phyloP scores from a whole-genome alignment of 1,284 basidiomycete genomes.

The Fomitiporia mediterranea region DNA sequence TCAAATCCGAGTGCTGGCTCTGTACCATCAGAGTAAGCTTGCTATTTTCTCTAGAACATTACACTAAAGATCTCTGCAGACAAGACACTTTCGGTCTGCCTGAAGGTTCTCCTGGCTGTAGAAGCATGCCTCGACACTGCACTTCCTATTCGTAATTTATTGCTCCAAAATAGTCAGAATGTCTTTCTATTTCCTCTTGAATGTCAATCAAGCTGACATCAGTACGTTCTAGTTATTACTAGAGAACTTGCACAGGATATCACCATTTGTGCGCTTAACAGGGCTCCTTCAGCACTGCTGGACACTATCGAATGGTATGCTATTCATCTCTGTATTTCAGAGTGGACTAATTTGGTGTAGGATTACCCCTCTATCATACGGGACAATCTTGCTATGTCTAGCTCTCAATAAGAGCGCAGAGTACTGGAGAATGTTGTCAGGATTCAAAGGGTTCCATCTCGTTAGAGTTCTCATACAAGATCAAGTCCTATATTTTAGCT shows the following conservation, averaged over 20 bases:
- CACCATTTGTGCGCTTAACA: background rate
- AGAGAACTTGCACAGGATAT: background rate
- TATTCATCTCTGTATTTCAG: background rate
- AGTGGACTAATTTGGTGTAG: background rate
- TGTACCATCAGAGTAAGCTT: background rate
- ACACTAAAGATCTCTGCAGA: background rate
- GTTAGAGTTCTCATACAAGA: conserved; percentile 7
- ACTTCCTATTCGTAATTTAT: background rate
- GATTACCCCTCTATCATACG: conserved; percentile 3
- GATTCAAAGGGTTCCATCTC: background rate
- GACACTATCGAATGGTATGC: background rate
- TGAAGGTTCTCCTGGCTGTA: background rate
- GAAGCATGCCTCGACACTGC: background rate
- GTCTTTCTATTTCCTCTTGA: background rate
- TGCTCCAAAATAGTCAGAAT: background rate
- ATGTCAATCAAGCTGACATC: background rate
- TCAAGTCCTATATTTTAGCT: conserved; percentile 7
- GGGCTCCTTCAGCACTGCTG: background rate
- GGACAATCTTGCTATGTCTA: conserved; percentile 1
- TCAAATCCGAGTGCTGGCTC: background rate
- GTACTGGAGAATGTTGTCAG: background rate
- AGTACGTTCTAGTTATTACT: background rate
- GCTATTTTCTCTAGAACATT: no score
- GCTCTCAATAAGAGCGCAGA: conserved; percentile 2
- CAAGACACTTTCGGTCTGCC: background rate